Conservation (phyloP, 768 basidiomycete species). For the Lyophyllum decastes region DNA sequence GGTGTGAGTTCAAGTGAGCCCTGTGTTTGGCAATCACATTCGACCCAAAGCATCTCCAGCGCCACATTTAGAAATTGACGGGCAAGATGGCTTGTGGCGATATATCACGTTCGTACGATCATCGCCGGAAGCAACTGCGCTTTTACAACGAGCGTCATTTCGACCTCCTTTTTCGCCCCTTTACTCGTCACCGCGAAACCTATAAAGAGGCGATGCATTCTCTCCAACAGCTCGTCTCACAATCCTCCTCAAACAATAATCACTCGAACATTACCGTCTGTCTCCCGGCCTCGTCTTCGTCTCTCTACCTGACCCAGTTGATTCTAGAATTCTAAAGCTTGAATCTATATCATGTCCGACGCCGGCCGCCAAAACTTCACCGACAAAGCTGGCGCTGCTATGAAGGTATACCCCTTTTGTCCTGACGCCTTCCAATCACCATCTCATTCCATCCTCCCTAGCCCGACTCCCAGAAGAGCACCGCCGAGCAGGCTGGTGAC, state of each 20-base stretch:
- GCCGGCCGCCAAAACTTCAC: constrained; percentile 57
- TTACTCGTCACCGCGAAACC: neutral
- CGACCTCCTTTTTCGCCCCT: neutral
- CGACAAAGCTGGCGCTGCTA: constrained; percentile 51
- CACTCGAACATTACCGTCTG: neutral
- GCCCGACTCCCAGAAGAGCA: constrained; percentile 64
- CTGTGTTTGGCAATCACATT: neutral
- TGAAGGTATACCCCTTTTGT: constrained; percentile 43
- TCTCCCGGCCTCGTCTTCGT: too few relatives aligned
- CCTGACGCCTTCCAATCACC: too few relatives aligned
- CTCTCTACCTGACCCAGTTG: neutral
- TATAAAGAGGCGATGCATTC: neutral
- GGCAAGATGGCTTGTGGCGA: neutral
- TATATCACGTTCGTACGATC: neutral
- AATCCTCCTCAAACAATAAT: neutral
- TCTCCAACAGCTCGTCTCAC: neutral
- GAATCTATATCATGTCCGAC: constrained; percentile 48
- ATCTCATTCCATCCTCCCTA: constrained; percentile 19
- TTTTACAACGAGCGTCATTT: neutral
- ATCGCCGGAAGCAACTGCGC: neutral
- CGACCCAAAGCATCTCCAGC: neutral
- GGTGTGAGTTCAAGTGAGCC: neutral
- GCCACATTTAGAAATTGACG: neutral
- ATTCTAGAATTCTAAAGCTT: neutral
- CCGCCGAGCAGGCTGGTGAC: constrained; percentile 52